A percentile compares a stretch with the other conserved stretches of the same genome.
These are phyloP conservation scores for Solanum lycopersicoides DNA, from an alignment of 257 asterid genomes.

Conservation along the genomic window DNA sequence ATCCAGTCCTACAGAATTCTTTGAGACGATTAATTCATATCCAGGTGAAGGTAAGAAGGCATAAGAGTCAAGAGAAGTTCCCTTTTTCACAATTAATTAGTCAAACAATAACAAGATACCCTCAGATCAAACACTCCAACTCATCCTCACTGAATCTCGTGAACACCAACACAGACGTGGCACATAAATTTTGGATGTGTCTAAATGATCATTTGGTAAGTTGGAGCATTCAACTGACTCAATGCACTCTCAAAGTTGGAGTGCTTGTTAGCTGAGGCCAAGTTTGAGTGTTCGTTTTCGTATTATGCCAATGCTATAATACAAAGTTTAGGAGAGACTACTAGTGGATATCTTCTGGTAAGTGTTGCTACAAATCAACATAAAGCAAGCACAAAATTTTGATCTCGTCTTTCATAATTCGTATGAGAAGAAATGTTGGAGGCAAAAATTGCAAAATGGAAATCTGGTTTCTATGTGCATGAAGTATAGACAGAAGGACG, in stretches of 20 bases:
- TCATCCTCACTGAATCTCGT: background rate
- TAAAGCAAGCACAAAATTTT: background rate
- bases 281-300: background rate
- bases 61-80: background rate
- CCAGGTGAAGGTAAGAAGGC: background rate
- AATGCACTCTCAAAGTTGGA: background rate
- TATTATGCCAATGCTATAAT: background rate
- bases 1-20: slow-evolving; percentile 83
- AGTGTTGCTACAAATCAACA: background rate
- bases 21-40: background rate
- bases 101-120: background rate
- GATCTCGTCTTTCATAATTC: background rate
- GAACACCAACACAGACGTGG: background rate
- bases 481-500: background rate
- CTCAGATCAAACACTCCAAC: background rate
- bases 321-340: background rate
- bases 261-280: background rate
- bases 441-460: background rate
- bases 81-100: background rate
- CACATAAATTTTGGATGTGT: background rate
- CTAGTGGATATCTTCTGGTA: background rate
- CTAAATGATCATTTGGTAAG: background rate
- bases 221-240: background rate
- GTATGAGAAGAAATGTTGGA: background rate
- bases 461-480: background rate